Evolutionary conservation across 306 rosid genomes (phyloP).

Genomic region (Vicia faba): DNA sequence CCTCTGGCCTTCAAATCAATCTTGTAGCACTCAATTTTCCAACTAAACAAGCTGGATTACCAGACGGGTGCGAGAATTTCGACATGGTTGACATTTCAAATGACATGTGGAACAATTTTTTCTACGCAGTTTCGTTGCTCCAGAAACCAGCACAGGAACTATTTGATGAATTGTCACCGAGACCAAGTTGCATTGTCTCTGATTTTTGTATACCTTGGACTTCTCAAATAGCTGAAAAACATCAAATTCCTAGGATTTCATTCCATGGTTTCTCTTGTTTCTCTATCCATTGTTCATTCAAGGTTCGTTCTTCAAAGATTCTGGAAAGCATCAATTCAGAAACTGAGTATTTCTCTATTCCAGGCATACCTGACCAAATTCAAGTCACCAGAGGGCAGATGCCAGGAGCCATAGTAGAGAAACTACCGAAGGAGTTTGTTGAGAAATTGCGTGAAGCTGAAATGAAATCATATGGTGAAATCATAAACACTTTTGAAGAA

Average conservation of each 20-base stretch:
- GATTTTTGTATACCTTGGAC: slow-evolving; percentile 63
- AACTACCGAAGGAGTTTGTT: background rate
- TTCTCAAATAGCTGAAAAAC: slow-evolving; percentile 39
- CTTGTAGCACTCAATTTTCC: slow-evolving; percentile 33
- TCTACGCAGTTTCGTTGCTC: too few species aligned
- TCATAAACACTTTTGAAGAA: slow-evolving; percentile 54
- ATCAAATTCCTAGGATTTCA: slow-evolving; percentile 55
- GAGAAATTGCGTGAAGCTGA: background rate
- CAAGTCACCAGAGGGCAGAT: slow-evolving; percentile 30
- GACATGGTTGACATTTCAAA: slow-evolving; percentile 40
- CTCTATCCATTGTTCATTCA: slow-evolving; percentile 31
- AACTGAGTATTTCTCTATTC: slow-evolving; percentile 30
- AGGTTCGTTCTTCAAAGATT: slow-evolving; percentile 22
- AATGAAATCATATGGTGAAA: slow-evolving; percentile 40
- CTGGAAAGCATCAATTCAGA: slow-evolving; percentile 35
- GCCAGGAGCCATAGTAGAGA: background rate
- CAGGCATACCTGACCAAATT: background rate
- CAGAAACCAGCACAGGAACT: too few species aligned
- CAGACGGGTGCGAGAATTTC: slow-evolving; percentile 55
- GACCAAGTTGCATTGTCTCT: too few species aligned
- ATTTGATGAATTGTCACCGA: too few species aligned
- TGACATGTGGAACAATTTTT: too few species aligned
- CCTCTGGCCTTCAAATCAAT: slow-evolving; percentile 38
- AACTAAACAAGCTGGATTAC: slow-evolving; percentile 48
- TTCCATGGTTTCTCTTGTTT: slow-evolving; percentile 50